Percentiles rank a stretch among this genome's conserved stretches.
phyloP scores from a whole-genome alignment of 116 monocot species.

The Thalassia testudinum region DNA sequence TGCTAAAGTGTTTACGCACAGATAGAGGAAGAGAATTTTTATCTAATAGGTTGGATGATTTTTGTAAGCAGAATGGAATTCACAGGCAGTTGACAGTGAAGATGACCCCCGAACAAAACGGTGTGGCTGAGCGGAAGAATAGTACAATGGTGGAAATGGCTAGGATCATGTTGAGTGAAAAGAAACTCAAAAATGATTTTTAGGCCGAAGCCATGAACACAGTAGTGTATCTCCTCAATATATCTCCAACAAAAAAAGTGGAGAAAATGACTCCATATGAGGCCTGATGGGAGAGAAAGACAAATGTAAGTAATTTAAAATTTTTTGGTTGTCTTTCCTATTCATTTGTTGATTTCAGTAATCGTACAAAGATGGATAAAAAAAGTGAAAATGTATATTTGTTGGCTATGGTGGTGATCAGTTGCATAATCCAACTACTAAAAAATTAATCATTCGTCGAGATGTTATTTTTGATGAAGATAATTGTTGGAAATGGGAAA shows the following conservation, averaged over 20 bases:
- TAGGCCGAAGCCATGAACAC: slow-evolving; percentile 1
- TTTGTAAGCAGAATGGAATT: slow-evolving; percentile 3
- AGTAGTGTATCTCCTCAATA: background rate
- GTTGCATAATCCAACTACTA: slow-evolving; percentile 5
- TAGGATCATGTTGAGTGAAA: slow-evolving; percentile 2
- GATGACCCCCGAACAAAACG: slow-evolving; percentile 1
- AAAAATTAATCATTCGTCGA: slow-evolving; percentile 2
- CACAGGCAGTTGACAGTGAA: background rate
- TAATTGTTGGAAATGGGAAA: background rate
- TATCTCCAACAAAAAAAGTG: slow-evolving; percentile 3
- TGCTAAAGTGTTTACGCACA: background rate
- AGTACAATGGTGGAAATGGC: slow-evolving; percentile 1
- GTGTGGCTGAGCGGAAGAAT: slow-evolving; percentile 1
- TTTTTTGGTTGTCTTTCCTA: background rate
- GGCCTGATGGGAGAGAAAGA: background rate
- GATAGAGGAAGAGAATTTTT: slow-evolving; percentile 3
- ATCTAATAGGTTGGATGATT: slow-evolving; percentile 1
- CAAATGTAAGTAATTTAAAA: slow-evolving; percentile 3
- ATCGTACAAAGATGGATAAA: slow-evolving; percentile 1
- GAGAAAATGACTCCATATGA: background rate
- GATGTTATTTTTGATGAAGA: slow-evolving; percentile 12
- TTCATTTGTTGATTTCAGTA: background rate
- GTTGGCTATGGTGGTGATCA: background rate
- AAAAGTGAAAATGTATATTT: slow-evolving; percentile 6
- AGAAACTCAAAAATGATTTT: slow-evolving; percentile 3